Percentiles rank a stretch among this genome's conserved stretches.
These are phyloP conservation scores for Talaromyces islandicus DNA, from an alignment of 2,329 filamentous ascomycete genomes.

Conservation along the genomic window DNA sequence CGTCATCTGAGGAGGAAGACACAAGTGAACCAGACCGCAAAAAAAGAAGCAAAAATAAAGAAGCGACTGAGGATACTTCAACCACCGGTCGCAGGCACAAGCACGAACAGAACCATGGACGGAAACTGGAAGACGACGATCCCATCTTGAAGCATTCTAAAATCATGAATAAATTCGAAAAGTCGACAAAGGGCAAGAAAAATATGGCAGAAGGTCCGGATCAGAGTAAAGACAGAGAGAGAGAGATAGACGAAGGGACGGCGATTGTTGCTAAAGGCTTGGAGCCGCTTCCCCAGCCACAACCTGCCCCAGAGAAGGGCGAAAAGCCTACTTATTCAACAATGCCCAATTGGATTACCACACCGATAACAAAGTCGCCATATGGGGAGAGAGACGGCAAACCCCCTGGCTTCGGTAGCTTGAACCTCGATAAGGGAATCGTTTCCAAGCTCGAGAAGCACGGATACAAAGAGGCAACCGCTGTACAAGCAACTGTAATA, in stretches of 20 bases:
- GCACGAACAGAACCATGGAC: slow-evolving; percentile 15
- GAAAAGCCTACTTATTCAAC: slow-evolving; percentile 67
- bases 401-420: slow-evolving; percentile 52
- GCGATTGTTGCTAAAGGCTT: slow-evolving; percentile 50
- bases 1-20: not conserved
- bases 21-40: not conserved
- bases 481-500: slow-evolving; percentile 73
- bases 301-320: slow-evolving; percentile 50
- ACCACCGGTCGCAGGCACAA: slow-evolving; percentile 20
- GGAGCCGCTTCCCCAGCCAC: slow-evolving; percentile 70
- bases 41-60: slow-evolving; percentile 16
- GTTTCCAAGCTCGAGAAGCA: slow-evolving; percentile 60
- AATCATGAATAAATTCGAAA: slow-evolving; percentile 34
- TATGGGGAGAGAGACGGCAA: slow-evolving; percentile 39
- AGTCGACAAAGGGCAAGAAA: slow-evolving; percentile 21
- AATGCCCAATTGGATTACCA: slow-evolving; percentile 72
- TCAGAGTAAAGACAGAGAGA: slow-evolving; percentile 9
- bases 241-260: slow-evolving; percentile 15
- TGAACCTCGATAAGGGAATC: slow-evolving; percentile 59
- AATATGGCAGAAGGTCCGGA: slow-evolving; percentile 11
- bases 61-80: slow-evolving; percentile 14
- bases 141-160: slow-evolving; percentile 26
- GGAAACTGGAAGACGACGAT: slow-evolving; percentile 18
- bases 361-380: slow-evolving; percentile 63
- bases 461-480: slow-evolving; percentile 66